phyloP scores from a whole-genome alignment of 163 green algal genomes.

The Chlamydomonas reinhardtii region DNA sequence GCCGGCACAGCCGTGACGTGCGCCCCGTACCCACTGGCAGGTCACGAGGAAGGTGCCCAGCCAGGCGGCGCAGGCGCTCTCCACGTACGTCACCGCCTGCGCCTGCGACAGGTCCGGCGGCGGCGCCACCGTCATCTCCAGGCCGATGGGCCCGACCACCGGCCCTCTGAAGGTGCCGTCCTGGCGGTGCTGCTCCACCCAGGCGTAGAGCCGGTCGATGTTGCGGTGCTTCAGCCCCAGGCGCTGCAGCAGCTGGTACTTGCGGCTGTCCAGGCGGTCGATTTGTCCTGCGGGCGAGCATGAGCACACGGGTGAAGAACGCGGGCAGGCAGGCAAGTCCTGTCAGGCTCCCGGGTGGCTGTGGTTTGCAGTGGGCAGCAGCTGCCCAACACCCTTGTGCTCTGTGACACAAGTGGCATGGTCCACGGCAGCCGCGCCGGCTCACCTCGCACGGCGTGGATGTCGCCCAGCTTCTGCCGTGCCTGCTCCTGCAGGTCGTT shows the following conservation, averaged over 20 bases:
- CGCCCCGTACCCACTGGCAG: conserved; percentile 4
- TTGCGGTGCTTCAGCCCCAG: conserved; percentile 3
- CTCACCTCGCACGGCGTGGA: conserved; percentile 24
- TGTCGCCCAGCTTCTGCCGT: conserved; percentile 18
- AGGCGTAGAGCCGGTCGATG: conserved; percentile 46
- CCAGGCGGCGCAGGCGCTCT: conserved; percentile 34
- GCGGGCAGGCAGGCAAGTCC: too few relatives aligned
- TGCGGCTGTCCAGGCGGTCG: conserved; percentile 30
- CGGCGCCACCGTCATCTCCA: conserved; percentile 52
- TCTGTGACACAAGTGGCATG: too few relatives aligned
- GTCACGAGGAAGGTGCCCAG: conserved; percentile 40
- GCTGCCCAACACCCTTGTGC: too few relatives aligned
- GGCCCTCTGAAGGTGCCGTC: conserved; percentile 33
- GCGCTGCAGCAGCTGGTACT: conserved; percentile 18
- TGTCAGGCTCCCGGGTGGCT: too few relatives aligned
- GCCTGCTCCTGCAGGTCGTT: conserved; percentile 52
- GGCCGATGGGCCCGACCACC: conserved; percentile 56
- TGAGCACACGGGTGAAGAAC: neutral
- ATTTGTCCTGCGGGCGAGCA: conserved; percentile 25
- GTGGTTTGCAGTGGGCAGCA: too few relatives aligned
- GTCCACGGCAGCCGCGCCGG: conserved; percentile 55
- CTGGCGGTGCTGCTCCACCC: conserved; percentile 65
- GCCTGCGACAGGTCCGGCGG: conserved; percentile 12
- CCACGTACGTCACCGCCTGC: conserved; percentile 71
- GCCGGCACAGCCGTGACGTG: too few relatives aligned